Evolutionary conservation across 2,329 filamentous ascomycete genomes (phyloP).

Genomic region (Sporothrix pallida): DNA sequence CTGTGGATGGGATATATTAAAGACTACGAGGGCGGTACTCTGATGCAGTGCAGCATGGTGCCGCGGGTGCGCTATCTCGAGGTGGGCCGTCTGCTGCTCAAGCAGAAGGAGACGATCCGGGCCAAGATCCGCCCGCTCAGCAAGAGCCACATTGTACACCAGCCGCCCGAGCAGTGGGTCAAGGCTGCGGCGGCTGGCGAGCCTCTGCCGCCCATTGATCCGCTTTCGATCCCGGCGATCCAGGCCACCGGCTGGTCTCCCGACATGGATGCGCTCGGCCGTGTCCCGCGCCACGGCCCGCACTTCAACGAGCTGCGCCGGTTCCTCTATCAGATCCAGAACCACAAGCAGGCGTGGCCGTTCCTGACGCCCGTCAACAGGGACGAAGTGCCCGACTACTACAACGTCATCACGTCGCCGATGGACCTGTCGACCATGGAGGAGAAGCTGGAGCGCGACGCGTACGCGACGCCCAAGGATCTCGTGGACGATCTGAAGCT

Average conservation of each 20-base stretch:
- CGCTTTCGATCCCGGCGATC: slow-evolving; percentile 85
- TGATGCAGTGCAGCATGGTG: slow-evolving; percentile 99
- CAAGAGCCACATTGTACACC: slow-evolving; percentile 84
- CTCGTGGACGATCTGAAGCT: slow-evolving; percentile 87
- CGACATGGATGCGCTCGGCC: slow-evolving; percentile 95
- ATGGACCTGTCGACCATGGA: slow-evolving; percentile 99
- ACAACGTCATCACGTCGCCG: slow-evolving; percentile 95
- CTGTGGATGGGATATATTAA: slow-evolving; percentile 99
- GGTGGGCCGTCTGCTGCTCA: slow-evolving; percentile 87
- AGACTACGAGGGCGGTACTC: slow-evolving; percentile 97
- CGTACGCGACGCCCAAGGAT: slow-evolving; percentile 89
- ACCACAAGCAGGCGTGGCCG: slow-evolving; percentile 90
- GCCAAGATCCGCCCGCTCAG: slow-evolving; percentile 93
- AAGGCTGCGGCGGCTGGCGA: slow-evolving; percentile 39
- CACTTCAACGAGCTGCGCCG: slow-evolving; percentile 95
- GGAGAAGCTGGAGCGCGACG: slow-evolving; percentile 88
- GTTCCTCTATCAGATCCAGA: slow-evolving; percentile 92
- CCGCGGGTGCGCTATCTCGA: slow-evolving; percentile 94
- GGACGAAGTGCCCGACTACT: slow-evolving; percentile 96
- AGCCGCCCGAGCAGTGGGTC: slow-evolving; percentile 85
- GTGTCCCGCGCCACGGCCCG: slow-evolving; percentile 91
- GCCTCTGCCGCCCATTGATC: slow-evolving; percentile 68
- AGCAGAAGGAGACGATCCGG: slow-evolving; percentile 94
- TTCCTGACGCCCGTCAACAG: slow-evolving; percentile 93
- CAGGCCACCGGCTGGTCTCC: slow-evolving; percentile 92